Evolutionary conservation across 2,329 filamentous ascomycete species (phyloP).

Genomic region (Magnaporthiopsis rhizophila): DNA sequence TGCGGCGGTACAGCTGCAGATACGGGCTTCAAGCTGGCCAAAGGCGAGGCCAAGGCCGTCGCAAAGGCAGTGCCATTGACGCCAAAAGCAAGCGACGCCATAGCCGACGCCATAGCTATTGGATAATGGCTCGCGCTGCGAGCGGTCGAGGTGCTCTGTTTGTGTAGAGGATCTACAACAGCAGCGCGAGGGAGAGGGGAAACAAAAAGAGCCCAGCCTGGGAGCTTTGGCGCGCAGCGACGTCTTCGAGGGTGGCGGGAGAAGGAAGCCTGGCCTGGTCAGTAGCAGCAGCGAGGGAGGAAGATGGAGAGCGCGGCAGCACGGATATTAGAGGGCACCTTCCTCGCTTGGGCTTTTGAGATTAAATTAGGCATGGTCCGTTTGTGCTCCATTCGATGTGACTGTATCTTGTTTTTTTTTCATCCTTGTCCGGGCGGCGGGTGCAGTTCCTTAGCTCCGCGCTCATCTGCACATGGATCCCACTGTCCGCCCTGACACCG

Average conservation of each 20-base stretch:
- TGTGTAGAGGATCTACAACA: neutral
- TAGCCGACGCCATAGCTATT: slow-evolving; percentile 1
- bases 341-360: neutral
- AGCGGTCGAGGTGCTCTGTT: neutral
- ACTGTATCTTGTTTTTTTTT: neutral
- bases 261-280: neutral
- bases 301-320: neutral
- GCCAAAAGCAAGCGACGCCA: slow-evolving; percentile 9
- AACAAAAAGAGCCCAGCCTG: neutral
- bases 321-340: neutral
- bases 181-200: neutral
- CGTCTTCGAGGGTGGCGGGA: neutral
- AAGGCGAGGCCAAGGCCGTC: slow-evolving; percentile 57
- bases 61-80: slow-evolving; percentile 57
- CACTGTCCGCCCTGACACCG: neutral
- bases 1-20: slow-evolving; percentile 44
- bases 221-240: neutral
- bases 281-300: neutral
- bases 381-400: slow-evolving; percentile 7
- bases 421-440: neutral
- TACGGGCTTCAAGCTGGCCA: slow-evolving; percentile 49
- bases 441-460: neutral
- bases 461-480: neutral
- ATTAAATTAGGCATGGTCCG: slow-evolving; percentile 4
- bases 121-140: neutral